Percentiles rank a stretch among this genome's conserved stretches.
phyloP scores from a whole-genome alignment of 2,329 filamentous ascomycete genomes.

The Phaeosphaeria sp. region DNA sequence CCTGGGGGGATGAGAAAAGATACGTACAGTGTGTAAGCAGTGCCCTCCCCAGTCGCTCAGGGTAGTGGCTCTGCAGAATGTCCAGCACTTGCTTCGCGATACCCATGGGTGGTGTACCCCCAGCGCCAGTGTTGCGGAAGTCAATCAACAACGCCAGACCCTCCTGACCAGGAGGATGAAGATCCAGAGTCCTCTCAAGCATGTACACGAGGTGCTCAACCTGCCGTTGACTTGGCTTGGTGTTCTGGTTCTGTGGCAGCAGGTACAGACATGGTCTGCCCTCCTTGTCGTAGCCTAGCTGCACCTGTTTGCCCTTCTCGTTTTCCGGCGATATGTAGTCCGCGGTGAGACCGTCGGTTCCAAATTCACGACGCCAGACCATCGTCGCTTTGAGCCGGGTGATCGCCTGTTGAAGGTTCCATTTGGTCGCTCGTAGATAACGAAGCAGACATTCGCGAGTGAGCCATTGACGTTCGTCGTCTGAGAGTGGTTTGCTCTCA shows the following conservation, averaged over 20 bases:
- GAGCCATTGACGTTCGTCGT: conserved; percentile 86
- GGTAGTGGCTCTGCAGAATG: conserved; percentile 95
- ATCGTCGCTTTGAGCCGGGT: conserved; percentile 83
- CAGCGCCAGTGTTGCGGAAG: conserved; percentile 80
- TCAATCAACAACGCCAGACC: conserved; percentile 87
- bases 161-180: conserved; percentile 88
- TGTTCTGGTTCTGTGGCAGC: conserved; percentile 90
- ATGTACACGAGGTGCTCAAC: conserved; percentile 95
- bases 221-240: conserved; percentile 82
- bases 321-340: conserved; percentile 94
- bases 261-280: conserved; percentile 91
- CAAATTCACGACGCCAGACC: conserved; percentile 90
- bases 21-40: conserved; percentile 84
- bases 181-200: conserved; percentile 86
- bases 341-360: conserved; percentile 73
- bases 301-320: conserved; percentile 93
- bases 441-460: conserved; percentile 90
- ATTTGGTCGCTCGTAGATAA: conserved; percentile 93
- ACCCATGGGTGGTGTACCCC: conserved; percentile 77
- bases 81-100: conserved; percentile 84
- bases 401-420: conserved; percentile 74
- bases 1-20: background rate
- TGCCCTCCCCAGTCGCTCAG: conserved; percentile 86
- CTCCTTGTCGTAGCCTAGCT: conserved; percentile 85
- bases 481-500: conserved; percentile 70